phyloP scores from a whole-genome alignment of 257 asterid genomes.

The Solanum sitiens region DNA sequence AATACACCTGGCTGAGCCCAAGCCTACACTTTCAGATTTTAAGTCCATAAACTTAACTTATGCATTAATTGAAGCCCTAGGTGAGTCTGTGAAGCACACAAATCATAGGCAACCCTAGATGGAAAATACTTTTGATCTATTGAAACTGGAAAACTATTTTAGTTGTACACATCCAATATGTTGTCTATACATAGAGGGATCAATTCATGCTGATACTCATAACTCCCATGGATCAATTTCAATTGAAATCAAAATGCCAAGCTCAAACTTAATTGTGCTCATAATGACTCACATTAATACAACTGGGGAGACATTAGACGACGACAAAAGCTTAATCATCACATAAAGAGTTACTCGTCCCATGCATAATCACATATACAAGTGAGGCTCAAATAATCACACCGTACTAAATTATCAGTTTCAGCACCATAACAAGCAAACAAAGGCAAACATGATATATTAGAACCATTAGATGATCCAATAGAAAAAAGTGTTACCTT shows the following conservation, averaged over 20 bases:
- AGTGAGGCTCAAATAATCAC: background rate
- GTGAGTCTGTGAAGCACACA: background rate
- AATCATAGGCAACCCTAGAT: background rate
- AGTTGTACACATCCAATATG: background rate
- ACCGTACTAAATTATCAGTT: background rate
- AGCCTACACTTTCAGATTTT: background rate
- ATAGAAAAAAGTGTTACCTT: slow-evolving; percentile 31
- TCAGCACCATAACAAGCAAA: background rate
- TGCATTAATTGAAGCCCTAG: background rate
- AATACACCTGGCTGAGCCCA: background rate
- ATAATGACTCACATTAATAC: background rate
- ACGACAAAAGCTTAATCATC: background rate
- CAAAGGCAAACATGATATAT: background rate
- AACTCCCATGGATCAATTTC: background rate
- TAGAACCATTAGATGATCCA: background rate
- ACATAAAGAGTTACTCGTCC: background rate
- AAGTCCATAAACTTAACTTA: background rate
- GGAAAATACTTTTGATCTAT: background rate
- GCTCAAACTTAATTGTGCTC: background rate
- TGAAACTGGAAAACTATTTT: background rate
- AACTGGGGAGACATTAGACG: background rate
- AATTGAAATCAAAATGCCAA: background rate
- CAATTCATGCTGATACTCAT: background rate
- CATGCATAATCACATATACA: background rate
- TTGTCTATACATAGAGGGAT: background rate